These are phyloP conservation scores for Nyssa sinensis DNA, from an alignment of 148 eudicot genomes.

Conservation along the genomic window DNA sequence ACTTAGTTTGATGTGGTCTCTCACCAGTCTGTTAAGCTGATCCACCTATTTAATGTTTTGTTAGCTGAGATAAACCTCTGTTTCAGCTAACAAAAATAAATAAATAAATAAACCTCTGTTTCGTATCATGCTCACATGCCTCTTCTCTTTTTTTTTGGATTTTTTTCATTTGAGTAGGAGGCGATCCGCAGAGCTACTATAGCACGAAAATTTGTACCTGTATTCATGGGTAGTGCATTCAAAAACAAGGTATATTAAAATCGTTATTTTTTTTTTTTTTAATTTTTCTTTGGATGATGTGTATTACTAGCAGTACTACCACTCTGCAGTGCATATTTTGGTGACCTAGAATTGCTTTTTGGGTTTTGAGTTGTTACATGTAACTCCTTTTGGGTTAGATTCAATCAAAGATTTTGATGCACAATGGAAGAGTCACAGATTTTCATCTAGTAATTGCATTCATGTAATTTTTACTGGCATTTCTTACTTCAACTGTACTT, in stretches of 20 bases:
- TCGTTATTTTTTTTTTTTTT: neutral
- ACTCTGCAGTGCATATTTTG: neutral
- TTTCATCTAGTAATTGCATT: neutral
- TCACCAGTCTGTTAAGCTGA: neutral
- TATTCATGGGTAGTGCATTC: conserved; percentile 98
- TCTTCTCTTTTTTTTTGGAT: neutral
- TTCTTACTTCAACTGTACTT: neutral
- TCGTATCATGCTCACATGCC: neutral
- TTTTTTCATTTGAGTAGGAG: conserved; percentile 44
- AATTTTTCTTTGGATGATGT: neutral
- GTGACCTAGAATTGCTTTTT: neutral
- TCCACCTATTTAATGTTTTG: neutral
- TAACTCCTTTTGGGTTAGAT: neutral
- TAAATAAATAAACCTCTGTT: no score
- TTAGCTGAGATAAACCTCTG: neutral
- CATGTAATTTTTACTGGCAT: no score
- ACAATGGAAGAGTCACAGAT: neutral
- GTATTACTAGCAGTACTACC: neutral
- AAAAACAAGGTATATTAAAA: conserved; percentile 79
- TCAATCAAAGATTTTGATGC: neutral
- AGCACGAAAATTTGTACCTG: conserved; percentile 84
- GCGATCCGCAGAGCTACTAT: conserved; percentile 93
- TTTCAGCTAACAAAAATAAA: no score
- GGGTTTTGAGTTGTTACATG: neutral
- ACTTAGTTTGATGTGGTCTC: neutral